Evolutionary conservation across 768 basidiomycete species (phyloP).

Genomic region (Tulasnella sp.): DNA sequence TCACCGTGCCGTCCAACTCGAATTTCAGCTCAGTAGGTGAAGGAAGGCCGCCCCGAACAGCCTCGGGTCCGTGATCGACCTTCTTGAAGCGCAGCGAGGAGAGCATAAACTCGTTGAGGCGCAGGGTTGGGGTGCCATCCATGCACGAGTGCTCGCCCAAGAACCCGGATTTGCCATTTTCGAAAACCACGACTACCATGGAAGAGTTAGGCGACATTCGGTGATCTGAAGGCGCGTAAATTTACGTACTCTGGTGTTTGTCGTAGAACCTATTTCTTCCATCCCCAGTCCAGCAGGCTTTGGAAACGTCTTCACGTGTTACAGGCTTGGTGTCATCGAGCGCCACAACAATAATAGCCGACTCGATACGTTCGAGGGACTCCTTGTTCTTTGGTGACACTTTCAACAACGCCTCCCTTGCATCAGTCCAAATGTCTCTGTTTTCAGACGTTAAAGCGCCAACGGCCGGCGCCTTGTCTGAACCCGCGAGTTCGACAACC

Average conservation of each 20-base stretch:
- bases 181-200: constrained; percentile 78
- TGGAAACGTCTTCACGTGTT: constrained; percentile 75
- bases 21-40: constrained; percentile 67
- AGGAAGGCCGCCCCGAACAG: constrained; percentile 42
- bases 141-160: constrained; percentile 50
- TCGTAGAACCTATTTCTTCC: constrained; percentile 92
- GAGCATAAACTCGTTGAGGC: constrained; percentile 91
- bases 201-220: not conserved
- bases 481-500: constrained; percentile 61
- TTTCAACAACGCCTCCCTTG: constrained; percentile 57
- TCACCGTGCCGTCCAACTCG: constrained; percentile 53
- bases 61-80: constrained; percentile 63
- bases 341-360: constrained; percentile 80
- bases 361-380: constrained; percentile 75
- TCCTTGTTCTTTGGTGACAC: constrained; percentile 61
- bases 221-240: not conserved
- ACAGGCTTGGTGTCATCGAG: constrained; percentile 80
- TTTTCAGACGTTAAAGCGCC: constrained; percentile 88
- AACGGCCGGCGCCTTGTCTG: constrained; percentile 47
- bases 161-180: constrained; percentile 93
- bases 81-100: constrained; percentile 68
- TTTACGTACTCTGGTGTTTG: constrained; percentile 84
- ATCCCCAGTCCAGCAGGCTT: constrained; percentile 83
- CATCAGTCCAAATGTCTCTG: constrained; percentile 83
- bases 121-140: constrained; percentile 88